phyloP scores from a whole-genome alignment of 2,329 filamentous ascomycete genomes.

The Metarhizium brunneum region DNA sequence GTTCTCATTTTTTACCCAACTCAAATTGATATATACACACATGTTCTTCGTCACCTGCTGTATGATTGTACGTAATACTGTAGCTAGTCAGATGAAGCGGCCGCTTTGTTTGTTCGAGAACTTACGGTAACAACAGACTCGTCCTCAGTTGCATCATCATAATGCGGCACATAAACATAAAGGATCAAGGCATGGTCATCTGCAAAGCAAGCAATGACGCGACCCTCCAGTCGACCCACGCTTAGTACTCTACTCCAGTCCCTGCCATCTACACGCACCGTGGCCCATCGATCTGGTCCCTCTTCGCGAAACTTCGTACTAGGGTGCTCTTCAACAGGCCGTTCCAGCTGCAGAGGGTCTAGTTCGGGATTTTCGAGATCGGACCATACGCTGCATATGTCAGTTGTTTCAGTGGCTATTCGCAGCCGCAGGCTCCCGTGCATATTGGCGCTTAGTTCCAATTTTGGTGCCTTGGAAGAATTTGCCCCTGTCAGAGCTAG shows the following conservation, averaged over 20 bases:
- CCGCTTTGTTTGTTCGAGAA: constrained; percentile 3
- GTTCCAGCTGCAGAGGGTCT: constrained; percentile 65
- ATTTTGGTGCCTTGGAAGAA: constrained; percentile 47
- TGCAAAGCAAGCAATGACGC: constrained; percentile 87
- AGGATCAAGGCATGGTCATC: constrained; percentile 73
- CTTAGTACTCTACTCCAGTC: constrained; percentile 95
- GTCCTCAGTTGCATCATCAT: constrained; percentile 55
- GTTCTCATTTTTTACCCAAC: not conserved
- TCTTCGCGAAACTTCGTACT: constrained; percentile 69
- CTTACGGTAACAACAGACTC: constrained; percentile 69
- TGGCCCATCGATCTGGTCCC: constrained; percentile 78
- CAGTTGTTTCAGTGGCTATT: constrained; percentile 73
- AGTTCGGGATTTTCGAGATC: constrained; percentile 80
- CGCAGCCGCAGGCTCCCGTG: constrained; percentile 75
- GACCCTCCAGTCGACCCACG: constrained; percentile 78
- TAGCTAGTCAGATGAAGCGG: constrained; percentile 12
- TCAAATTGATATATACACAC: not conserved
- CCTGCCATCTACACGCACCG: constrained; percentile 80
- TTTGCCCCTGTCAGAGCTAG: constrained; percentile 50
- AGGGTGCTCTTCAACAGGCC: constrained; percentile 68
- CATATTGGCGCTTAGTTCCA: constrained; percentile 91
- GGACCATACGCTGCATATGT: constrained; percentile 78
- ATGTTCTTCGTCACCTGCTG: constrained; percentile 16
- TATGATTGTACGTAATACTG: constrained; percentile 37
- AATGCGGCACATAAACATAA: constrained; percentile 70